Evolutionary conservation across 2,329 filamentous ascomycete species (phyloP), one percentile per base, ranked within the genome.

Genomic region (Claviceps cyperi): DNA sequence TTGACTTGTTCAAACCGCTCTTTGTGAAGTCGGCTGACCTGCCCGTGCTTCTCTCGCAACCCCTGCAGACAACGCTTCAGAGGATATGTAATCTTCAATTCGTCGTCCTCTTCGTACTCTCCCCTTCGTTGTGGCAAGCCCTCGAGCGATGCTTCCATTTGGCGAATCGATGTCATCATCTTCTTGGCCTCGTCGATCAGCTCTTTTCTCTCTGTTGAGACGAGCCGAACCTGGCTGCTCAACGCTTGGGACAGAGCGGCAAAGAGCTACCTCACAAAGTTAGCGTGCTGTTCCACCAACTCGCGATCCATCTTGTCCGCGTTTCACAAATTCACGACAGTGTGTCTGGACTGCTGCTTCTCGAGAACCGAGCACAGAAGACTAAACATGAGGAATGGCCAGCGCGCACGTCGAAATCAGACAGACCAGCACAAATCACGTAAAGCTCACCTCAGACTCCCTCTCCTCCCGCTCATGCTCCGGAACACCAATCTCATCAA

Each of bases 401-500:
- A 28, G 28, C 28, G 8, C 8, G 28, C 28, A 28, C 11, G 11
- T 28, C 28, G 28, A 28, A 9, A 28, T 9, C 9, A 28, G 8
- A 28, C 11, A 11, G 28, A 7, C 13, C 36, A 38, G 14, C 36
- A 14, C 36, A 24, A 43, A 43, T 15, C 4, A 43, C 13, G 19
- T 5, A 13, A 4, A 13, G 36, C 21, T 51, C 21, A 94, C 90
- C 81, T 96, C 88, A 64, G 86, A 79, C 65, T 97, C 91, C 60
- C 92, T 78, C 47, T 80, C 76, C 64, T 97, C 89, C 62, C 92
- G 85, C 67, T 97, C 92, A 80, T 95, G 89, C 61, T 73, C 81
- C 28, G 91, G 80, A n/a, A 98, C 86, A 52, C 92, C 92, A 62
- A 98, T 98, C 64, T 98, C 91, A 66, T 98, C 92, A 62, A 96